A percentile compares a stretch with the other conserved stretches of the same genome.
Evolutionary conservation across 2,329 filamentous ascomycete species (phyloP).

Genomic region (Alternaria arbusti): DNA sequence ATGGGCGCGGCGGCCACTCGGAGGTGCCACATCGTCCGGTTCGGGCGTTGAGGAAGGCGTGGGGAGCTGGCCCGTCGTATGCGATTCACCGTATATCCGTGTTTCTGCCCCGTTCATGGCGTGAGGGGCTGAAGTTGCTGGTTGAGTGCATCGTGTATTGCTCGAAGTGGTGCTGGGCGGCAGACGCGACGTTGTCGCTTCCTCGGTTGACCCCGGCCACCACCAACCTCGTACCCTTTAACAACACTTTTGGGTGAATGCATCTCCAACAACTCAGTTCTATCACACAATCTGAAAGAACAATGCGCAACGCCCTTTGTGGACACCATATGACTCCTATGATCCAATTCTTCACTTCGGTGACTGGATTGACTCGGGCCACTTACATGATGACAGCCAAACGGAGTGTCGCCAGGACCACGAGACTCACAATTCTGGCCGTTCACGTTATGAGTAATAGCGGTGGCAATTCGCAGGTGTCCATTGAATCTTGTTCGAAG

Average conservation of each 20-base stretch:
- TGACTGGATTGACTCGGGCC: no score
- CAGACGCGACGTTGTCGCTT: constrained; percentile 9
- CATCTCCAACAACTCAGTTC: no score
- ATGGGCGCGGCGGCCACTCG: constrained; percentile 12
- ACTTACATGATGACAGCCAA: no score
- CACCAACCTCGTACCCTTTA: not conserved
- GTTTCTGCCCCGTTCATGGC: constrained; percentile 41
- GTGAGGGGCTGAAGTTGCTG: constrained; percentile 14
- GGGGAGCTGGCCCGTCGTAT: constrained; percentile 33
- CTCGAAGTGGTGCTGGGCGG: not conserved
- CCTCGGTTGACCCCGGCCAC: constrained; percentile 3
- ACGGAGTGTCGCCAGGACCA: no score
- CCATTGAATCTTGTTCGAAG: no score
- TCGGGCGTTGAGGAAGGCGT: constrained; percentile 37
- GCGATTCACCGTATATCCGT: constrained; percentile 24
- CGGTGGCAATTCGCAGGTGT: no score
- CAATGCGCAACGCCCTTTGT: no score
- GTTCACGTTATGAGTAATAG: no score
- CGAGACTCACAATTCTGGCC: no score
- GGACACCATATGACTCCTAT: no score
- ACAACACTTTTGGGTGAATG: not conserved
- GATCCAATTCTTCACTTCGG: no score
- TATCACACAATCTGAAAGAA: no score
- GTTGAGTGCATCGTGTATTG: constrained; percentile 23
- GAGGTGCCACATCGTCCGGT: constrained; percentile 29